Base-by-base conservation (phyloP, 2,329 filamentous ascomycete genomes). In the Monosporascus cannonballus region DNA sequence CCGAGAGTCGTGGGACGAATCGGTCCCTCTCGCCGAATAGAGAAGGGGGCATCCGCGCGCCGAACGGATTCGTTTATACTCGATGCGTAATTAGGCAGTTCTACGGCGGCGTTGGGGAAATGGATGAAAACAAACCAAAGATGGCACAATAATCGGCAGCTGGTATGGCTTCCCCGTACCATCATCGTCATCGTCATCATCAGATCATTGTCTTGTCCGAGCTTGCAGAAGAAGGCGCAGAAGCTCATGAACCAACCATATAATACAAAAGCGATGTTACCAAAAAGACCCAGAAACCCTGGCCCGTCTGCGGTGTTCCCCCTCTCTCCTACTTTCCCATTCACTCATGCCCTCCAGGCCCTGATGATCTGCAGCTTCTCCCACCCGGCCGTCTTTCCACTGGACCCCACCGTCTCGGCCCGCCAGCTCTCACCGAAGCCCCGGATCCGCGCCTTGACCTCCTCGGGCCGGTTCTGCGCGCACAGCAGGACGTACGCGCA, bases 401-500 rank as follows among this genome's bases (percentile, higher is more conserved):
- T 96, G 51, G 78, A 80, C 6, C 89, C 87, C 4, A 96, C 91
- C 18, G 82, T 89, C 67, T 91, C 84, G 9, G 83, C 89, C 56
- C 70, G 77, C 94, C 93, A 97, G 24, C 62, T 67, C 0, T 62
- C 54, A 0, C 73, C 73, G 15, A 87, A 83, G 3, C 59, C 64
- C 41, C 73, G 71, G 55, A 94, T 81, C 48, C 78, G 72, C 54
- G 74, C 67, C 69, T 86, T 90, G 48, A 95, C 88, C 50, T 83
- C 73, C 25, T 86, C 84, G 0, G 94, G 94, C 68, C 83, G 86
- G 69, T 99, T 99, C 73, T 95, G 90, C 54, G 88, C 86, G 69
- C 94, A 97, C 4, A 99, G 79, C 53, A 99, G 71, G 51, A 99
- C 73, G 69, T 97, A 99, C 1, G 92, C 92, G 45, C 93, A 89